phyloP scores from a whole-genome alignment of 768 basidiomycete species.

The Pleurotus tuber-regium region DNA sequence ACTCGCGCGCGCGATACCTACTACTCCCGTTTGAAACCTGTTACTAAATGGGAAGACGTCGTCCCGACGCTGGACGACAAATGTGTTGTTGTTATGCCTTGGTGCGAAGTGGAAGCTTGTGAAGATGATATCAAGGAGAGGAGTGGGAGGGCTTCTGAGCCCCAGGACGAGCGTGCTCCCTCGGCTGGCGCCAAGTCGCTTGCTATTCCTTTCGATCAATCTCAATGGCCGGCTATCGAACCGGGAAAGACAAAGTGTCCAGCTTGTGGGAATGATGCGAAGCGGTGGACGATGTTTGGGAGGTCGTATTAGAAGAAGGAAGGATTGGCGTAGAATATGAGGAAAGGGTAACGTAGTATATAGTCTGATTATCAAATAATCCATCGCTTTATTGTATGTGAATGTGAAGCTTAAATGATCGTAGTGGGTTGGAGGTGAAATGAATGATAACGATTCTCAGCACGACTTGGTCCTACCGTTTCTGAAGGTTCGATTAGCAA shows the following conservation, averaged over 20 bases:
- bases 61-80: slow-evolving; percentile 91
- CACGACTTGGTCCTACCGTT: no score
- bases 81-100: slow-evolving; percentile 85
- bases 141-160: slow-evolving; percentile 82
- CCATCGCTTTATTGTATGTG: no score
- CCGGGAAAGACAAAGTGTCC: slow-evolving; percentile 87
- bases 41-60: slow-evolving; percentile 89
- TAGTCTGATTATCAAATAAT: no score
- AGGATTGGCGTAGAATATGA: no score
- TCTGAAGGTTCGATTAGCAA: no score
- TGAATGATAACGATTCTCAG: no score
- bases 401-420: no score
- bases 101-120: slow-evolving; percentile 92
- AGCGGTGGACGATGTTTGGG: slow-evolving; percentile 97
- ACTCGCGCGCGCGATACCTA: slow-evolving; percentile 70
- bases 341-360: no score
- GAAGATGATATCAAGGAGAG: slow-evolving; percentile 99
- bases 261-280: slow-evolving; percentile 83
- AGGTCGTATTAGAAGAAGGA: slow-evolving; percentile 61
- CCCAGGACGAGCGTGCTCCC: slow-evolving; percentile 91
- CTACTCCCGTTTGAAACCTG: slow-evolving; percentile 63
- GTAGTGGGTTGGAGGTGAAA: no score
- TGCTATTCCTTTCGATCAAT: slow-evolving; percentile 94
- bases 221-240: slow-evolving; percentile 74
- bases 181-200: slow-evolving; percentile 97